Base-by-base conservation (phyloP, 345 rosid genomes). In the Gossypium thurberi region DNA sequence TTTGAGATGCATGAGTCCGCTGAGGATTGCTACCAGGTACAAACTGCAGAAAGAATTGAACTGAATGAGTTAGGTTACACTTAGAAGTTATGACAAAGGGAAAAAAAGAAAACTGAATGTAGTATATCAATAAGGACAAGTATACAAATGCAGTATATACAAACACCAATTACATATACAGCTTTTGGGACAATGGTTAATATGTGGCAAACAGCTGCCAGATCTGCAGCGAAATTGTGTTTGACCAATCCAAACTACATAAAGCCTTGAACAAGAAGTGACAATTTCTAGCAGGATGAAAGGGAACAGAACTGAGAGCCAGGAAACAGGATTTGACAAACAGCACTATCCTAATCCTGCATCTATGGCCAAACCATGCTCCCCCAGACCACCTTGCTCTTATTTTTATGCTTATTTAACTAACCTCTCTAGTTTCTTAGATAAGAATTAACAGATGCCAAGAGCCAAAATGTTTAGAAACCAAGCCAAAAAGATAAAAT, bases 11-110 rank as follows among this genome's bases (percentile, higher is more conserved):
- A 62, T 85, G 98, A 66, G 77, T 81, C 78, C 97, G 78, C 77
- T 95, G 98, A 3, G 90, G 50, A 83, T 86, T 95, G 74, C 77
- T 75, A 76, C 91, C 94, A 57, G 93, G 25, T 82, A 92, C 97
- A 83, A 44, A 86, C 89, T 92, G 94, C 87, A 81, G n/a, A 59
- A 63, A 10, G 21, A 61, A 74, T 75, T 64, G 8, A 80, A 15
- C 37, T 76, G 5, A 75, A 62, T 46, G 57, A 71, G 74, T 13
- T 37, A 71, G 15, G 18, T 20, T 9, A 56, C 13, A 13, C 28
- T 56, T 2, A 8, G 11, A 33, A 53, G 58, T 53, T 53, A 53
- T 18, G 21, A 7, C 58, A 6, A 56, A 56, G 13, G 23, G 9
- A 18, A 18, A 55, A 20, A 14, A 56, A 20, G 23, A 9, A 20